Percentiles rank a stretch among this genome's conserved stretches.
Conservation (phyloP, 148 eudicot genomes). For the Arctostaphylos glauca region DNA sequence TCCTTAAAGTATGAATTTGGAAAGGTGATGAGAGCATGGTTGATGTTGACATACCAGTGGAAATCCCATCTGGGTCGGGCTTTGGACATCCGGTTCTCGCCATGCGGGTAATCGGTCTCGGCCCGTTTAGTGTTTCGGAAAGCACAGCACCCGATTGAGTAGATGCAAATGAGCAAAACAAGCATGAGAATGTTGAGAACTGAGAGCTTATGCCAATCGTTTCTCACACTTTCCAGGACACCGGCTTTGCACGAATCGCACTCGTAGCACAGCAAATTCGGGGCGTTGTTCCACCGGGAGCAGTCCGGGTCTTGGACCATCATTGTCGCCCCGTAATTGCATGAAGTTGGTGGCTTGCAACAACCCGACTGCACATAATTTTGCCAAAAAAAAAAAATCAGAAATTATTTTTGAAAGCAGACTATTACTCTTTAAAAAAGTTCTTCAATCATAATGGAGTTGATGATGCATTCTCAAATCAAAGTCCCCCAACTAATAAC, state of each 20-base stretch:
- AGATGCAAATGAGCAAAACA: conserved; percentile 62
- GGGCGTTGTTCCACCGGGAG: conserved; percentile 75
- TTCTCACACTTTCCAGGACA: conserved; percentile 57
- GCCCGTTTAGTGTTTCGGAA: conserved; percentile 74
- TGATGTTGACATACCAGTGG: conserved; percentile 47
- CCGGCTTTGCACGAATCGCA: conserved; percentile 95
- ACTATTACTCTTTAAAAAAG: no score
- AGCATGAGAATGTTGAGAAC: conserved; percentile 73
- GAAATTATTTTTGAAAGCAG: no score
- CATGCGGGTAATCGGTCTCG: conserved; percentile 70
- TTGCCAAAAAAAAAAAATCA: no score
- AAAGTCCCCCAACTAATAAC: no score
- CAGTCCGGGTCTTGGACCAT: conserved; percentile 77
- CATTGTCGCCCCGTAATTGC: conserved; percentile 45
- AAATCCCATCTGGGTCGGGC: conserved; percentile 90
- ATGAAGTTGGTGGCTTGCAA: conserved; percentile 95
- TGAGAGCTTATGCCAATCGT: conserved; percentile 78
- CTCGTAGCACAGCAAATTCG: conserved; percentile 61
- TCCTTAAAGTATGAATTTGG: background rate
- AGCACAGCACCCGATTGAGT: conserved; percentile 88
- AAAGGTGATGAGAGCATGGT: background rate
- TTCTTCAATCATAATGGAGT: no score
- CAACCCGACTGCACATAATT: conserved; percentile 71
- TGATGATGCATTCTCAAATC: no score
- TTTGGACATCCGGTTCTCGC: conserved; percentile 73